These are phyloP conservation scores for Arabidopsis hybrid DNA, from an alignment of 441 rosid species.

Conservation along the genomic window DNA sequence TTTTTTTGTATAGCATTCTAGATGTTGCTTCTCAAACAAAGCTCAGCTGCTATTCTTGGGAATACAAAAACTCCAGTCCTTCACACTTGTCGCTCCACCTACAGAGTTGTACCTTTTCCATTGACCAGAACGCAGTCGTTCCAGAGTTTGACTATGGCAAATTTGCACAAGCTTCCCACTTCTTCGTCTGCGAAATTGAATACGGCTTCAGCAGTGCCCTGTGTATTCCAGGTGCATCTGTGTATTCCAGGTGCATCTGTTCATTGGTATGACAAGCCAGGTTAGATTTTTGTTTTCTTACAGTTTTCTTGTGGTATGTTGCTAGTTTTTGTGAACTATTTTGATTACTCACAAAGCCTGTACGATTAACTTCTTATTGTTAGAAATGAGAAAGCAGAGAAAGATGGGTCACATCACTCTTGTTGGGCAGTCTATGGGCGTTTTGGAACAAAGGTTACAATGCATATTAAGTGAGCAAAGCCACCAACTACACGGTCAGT, in stretches of 20 bases:
- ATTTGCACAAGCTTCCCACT: slow-evolving; percentile 26
- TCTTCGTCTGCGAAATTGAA: slow-evolving; percentile 37
- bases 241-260: slow-evolving; percentile 74
- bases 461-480: slow-evolving; percentile 61
- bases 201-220: slow-evolving; percentile 23
- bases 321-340: background rate
- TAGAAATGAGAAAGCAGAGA: slow-evolving; percentile 94
- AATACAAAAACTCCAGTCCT: slow-evolving; percentile 23
- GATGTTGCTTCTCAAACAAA: slow-evolving; percentile 48
- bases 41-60: slow-evolving; percentile 37
- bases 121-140: background rate
- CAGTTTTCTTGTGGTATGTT: slow-evolving; percentile 4
- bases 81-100: slow-evolving; percentile 24
- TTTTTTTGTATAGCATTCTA: slow-evolving; percentile 12
- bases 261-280: slow-evolving; percentile 99
- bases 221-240: slow-evolving; percentile 42
- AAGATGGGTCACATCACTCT: slow-evolving; percentile 97
- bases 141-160: slow-evolving; percentile 47
- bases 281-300: slow-evolving; percentile 50
- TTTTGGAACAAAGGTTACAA: slow-evolving; percentile 66
- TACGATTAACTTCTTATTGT: slow-evolving; percentile 22
- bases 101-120: slow-evolving; percentile 21
- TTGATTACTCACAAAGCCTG: slow-evolving; percentile 15
- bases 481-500: slow-evolving; percentile 42
- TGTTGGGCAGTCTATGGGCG: slow-evolving; percentile 74